Evolutionary conservation across 1,139 yeast genomes (phyloP), one percentile per base, ranked within the genome.

Genomic region (Saccharomyces hybrid): DNA sequence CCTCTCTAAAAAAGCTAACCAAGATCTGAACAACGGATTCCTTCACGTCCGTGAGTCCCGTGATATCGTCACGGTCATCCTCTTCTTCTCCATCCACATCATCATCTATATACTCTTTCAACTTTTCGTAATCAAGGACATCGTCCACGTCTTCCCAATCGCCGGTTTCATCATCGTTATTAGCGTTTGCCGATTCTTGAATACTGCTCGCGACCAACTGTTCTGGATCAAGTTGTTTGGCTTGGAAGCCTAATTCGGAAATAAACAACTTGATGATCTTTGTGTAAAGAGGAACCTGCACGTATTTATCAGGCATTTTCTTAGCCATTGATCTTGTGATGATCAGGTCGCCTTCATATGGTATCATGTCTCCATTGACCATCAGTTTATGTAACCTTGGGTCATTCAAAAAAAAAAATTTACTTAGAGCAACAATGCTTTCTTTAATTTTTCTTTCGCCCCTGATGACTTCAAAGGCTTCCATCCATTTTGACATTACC

Each of bases 121-220:
- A 69, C 60, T 81, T 82, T 23, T 81, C 84, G 63, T 75, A 83
- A 48, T 80, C 78, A 2, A 86, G 80, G 1, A 80, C 83, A 1
- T 84, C 88, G 47, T 86, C 91, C 62, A 86, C 73, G 64, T 88
- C 96, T 66, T 89, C 96, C 95, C 96, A 90, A 0, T 78, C 88
- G 14, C 73, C 83, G n/a, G 72, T 83, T 1, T 69, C 79, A 0
- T 60, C 77, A 0, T 63, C 75, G 2, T 62, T 72, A 4, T 59
- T 63, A 4, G 60, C 71, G 13, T 61, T 64, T 4, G 61, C 71
- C n/a, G 58, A 69, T 19, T 64, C 66, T 8, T 55, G 55, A n/a
- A 48, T 50, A 50, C 51, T 60, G 56, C 53, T 29, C 23, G 60
- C 42, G 31, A 48, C 63, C 68, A 9, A 75, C 70, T 50, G 74